Conservation (phyloP, 768 basidiomycete genomes). For the Russula ochroleuca region DNA sequence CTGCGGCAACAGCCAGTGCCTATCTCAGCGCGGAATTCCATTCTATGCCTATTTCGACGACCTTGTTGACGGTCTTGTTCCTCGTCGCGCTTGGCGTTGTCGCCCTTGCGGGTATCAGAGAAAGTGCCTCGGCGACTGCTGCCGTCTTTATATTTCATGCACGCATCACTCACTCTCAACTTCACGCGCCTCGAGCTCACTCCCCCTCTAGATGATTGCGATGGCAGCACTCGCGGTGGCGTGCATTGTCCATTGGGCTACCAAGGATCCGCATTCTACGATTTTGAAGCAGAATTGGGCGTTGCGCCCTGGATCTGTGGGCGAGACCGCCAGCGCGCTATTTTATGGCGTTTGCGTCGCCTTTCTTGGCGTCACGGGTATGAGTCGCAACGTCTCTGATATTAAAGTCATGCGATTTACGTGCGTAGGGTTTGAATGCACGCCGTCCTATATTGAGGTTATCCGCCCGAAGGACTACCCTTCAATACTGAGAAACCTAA, state of each 20-base stretch:
- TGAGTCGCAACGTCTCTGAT: background rate
- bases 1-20: slow-evolving; percentile 26
- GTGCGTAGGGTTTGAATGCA: slow-evolving; percentile 27
- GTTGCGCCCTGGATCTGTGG: slow-evolving; percentile 18
- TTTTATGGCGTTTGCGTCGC: slow-evolving; percentile 27
- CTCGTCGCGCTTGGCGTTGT: slow-evolving; percentile 22
- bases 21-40: slow-evolving; percentile 25
- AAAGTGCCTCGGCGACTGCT: slow-evolving; percentile 22
- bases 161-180: background rate
- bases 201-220: slow-evolving; percentile 11
- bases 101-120: slow-evolving; percentile 25
- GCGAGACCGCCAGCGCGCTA: slow-evolving; percentile 16
- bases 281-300: slow-evolving; percentile 23
- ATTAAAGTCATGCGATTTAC: background rate
- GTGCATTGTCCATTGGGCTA: slow-evolving; percentile 22
- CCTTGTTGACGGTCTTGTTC: slow-evolving; percentile 20
- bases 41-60: slow-evolving; percentile 19
- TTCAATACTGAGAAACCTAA: slow-evolving; percentile 25
- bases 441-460: slow-evolving; percentile 25
- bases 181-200: background rate
- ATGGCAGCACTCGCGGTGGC: slow-evolving; percentile 23
- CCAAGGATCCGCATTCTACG: slow-evolving; percentile 23
- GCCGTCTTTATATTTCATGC: slow-evolving; percentile 26
- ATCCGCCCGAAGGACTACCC: slow-evolving; percentile 24
- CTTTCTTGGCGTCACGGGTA: slow-evolving; percentile 29